A percentile compares a stretch with the other conserved stretches of the same genome.
These are phyloP conservation scores for Micractinium conductrix DNA, from an alignment of 139 green algal species.

Conservation along the genomic window DNA sequence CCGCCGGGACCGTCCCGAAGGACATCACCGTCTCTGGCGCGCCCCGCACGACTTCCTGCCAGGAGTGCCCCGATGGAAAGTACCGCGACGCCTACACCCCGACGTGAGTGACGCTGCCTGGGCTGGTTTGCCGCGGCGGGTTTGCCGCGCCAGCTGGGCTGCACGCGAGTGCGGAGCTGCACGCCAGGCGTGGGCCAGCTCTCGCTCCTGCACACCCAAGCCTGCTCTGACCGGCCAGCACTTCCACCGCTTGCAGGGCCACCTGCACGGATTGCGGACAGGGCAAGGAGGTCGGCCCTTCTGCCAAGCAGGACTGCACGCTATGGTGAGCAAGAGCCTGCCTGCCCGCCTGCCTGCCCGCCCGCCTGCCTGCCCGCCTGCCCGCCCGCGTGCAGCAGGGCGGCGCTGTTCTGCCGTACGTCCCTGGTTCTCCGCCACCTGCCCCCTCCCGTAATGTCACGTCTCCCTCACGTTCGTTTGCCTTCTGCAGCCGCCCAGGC, in stretches of 20 bases:
- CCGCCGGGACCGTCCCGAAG: background rate
- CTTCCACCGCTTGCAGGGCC: background rate
- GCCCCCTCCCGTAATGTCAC: background rate
- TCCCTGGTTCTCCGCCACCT: too few relatives aligned
- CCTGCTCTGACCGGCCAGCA: background rate
- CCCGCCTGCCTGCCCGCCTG: background rate
- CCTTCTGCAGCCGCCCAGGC: background rate
- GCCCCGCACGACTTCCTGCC: background rate
- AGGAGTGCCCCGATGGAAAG: background rate
- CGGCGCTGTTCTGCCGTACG: too few relatives aligned
- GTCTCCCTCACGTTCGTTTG: background rate
- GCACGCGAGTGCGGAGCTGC: too few relatives aligned
- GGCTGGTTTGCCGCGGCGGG: background rate
- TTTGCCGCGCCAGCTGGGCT: background rate
- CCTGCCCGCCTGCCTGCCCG: too few relatives aligned
- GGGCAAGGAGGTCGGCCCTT: background rate
- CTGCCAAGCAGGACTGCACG: background rate
- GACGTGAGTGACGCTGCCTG: background rate
- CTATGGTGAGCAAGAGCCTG: background rate
- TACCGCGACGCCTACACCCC: background rate
- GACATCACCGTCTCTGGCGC: background rate
- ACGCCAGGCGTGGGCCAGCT: background rate
- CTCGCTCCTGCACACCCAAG: background rate
- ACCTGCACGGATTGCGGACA: background rate
- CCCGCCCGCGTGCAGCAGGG: too few relatives aligned